Conservation (phyloP, 2,329 filamentous ascomycete species). For the Alternaria incomplexa region DNA sequence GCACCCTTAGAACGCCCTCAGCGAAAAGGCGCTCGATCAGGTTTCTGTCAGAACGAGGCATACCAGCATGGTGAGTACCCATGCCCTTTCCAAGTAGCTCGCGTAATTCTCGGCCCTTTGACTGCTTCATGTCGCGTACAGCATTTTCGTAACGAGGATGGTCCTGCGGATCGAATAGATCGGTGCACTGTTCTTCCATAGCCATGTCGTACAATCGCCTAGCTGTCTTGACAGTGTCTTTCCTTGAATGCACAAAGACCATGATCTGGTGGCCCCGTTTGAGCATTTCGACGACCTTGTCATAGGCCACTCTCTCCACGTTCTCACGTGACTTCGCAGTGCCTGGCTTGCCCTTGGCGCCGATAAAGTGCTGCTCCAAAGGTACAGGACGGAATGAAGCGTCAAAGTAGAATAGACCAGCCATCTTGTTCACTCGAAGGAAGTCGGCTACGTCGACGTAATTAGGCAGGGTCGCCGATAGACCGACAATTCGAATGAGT, state of each 20-base stretch:
- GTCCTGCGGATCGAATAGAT: slow-evolving; percentile 80
- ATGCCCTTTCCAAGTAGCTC: slow-evolving; percentile 90
- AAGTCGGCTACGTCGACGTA: slow-evolving; percentile 98
- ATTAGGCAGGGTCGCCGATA: slow-evolving; percentile 95
- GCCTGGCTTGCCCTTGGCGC: slow-evolving; percentile 89
- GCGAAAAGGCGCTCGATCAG: slow-evolving; percentile 92
- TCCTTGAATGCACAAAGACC: slow-evolving; percentile 97
- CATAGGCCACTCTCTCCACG: slow-evolving; percentile 83
- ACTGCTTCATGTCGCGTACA: slow-evolving; percentile 82
- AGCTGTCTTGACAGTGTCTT: slow-evolving; percentile 90
- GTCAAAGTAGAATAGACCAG: slow-evolving; percentile 96
- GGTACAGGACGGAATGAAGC: slow-evolving; percentile 94
- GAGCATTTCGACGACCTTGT: slow-evolving; percentile 95
- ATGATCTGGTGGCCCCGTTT: slow-evolving; percentile 93
- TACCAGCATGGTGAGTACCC: slow-evolving; percentile 94
- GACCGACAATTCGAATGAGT: slow-evolving; percentile 91
- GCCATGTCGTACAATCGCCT: slow-evolving; percentile 87
- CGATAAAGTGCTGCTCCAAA: slow-evolving; percentile 95
- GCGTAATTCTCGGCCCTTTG: slow-evolving; percentile 83
- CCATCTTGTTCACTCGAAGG: slow-evolving; percentile 90
- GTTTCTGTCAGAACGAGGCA: slow-evolving; percentile 93
- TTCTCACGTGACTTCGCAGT: slow-evolving; percentile 85
- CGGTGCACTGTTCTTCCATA: slow-evolving; percentile 75
- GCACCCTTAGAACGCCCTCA: slow-evolving; percentile 91
- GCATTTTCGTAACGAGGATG: slow-evolving; percentile 84